These are phyloP conservation scores for Micractinium conductrix DNA, from an alignment of 139 green algal genomes.

Conservation along the genomic window DNA sequence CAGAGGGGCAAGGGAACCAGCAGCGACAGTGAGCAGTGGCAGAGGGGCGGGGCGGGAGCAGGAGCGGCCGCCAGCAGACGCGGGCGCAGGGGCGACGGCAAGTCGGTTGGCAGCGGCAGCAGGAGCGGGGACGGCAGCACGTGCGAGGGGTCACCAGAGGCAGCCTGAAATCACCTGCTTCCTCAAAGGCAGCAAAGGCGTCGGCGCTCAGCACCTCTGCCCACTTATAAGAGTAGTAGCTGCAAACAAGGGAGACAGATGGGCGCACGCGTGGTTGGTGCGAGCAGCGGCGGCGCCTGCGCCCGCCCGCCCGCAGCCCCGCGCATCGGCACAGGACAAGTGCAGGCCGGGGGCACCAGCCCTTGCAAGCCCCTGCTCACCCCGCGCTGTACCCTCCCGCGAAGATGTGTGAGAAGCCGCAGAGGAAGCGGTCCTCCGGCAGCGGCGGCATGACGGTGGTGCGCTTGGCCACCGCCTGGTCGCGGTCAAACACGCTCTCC, in stretches of 20 bases:
- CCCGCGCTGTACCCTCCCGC: conserved; percentile 91
- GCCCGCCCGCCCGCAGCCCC: too few species aligned
- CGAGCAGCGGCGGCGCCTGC: too few species aligned
- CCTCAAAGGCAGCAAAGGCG: conserved; percentile 96
- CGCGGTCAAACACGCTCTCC: conserved; percentile 80
- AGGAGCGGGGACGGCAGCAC: too few species aligned
- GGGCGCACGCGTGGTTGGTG: too few species aligned
- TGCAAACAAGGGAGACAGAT: background rate
- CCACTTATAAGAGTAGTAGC: conserved; percentile 80
- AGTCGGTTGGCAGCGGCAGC: too few species aligned
- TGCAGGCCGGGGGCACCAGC: background rate
- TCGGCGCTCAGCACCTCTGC: conserved; percentile 95
- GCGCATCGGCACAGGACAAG: background rate
- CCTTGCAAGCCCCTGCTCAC: background rate
- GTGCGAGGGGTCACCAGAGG: too few species aligned
- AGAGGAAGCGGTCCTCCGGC: conserved; percentile 95
- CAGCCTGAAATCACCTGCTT: too few species aligned
- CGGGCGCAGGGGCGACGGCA: too few species aligned
- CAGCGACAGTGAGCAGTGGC: too few species aligned
- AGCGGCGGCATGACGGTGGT: conserved; percentile 81
- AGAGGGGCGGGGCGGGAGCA: too few species aligned
- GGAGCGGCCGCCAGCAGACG: too few species aligned
- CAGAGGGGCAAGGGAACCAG: too few species aligned
- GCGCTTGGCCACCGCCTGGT: conserved; percentile 68
- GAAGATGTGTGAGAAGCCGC: conserved; percentile 97